These are phyloP conservation scores for Leccinum variicolor DNA, from an alignment of 768 basidiomycete genomes.

Conservation along the genomic window DNA sequence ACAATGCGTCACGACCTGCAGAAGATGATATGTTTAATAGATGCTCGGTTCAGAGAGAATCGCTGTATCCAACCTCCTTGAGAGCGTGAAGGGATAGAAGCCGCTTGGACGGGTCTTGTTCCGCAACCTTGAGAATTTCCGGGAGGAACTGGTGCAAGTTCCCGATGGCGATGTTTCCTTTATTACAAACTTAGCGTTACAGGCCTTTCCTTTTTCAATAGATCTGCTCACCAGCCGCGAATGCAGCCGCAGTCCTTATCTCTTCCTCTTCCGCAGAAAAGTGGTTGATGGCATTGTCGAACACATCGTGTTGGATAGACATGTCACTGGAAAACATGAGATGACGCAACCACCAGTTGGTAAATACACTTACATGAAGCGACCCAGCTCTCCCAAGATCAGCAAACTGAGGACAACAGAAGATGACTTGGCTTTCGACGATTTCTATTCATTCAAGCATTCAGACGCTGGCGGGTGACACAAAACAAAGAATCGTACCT, in stretches of 20 bases:
- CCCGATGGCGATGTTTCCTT: conserved; percentile 95
- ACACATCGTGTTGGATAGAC: conserved; percentile 75
- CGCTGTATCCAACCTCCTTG: conserved; percentile 64
- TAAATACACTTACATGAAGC: conserved; percentile 60
- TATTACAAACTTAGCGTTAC: not conserved
- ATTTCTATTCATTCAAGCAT: conserved; percentile 32
- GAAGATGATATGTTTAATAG: not conserved
- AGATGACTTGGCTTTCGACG: conserved; percentile 61
- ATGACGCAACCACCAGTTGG: not conserved
- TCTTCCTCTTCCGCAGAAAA: conserved; percentile 83
- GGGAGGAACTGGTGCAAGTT: conserved; percentile 87
- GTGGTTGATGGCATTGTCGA: conserved; percentile 66
- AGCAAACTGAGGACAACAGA: conserved; percentile 80
- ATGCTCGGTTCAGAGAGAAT: not conserved
- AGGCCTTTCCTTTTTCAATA: not conserved
- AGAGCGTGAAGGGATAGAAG: conserved; percentile 87
- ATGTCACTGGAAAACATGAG: conserved; percentile 63
- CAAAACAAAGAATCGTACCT: conserved; percentile 41
- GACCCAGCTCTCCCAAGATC: conserved; percentile 90
- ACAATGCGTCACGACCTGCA: conserved; percentile 87
- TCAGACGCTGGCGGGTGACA: not conserved
- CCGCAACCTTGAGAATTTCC: conserved; percentile 72
- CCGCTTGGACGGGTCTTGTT: conserved; percentile 74
- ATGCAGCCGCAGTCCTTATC: conserved; percentile 86
- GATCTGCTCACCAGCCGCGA: conserved; percentile 74